Evolutionary conservation across 2,329 filamentous ascomycete species (phyloP).

Genomic region (Drechslerella coelobrocha): DNA sequence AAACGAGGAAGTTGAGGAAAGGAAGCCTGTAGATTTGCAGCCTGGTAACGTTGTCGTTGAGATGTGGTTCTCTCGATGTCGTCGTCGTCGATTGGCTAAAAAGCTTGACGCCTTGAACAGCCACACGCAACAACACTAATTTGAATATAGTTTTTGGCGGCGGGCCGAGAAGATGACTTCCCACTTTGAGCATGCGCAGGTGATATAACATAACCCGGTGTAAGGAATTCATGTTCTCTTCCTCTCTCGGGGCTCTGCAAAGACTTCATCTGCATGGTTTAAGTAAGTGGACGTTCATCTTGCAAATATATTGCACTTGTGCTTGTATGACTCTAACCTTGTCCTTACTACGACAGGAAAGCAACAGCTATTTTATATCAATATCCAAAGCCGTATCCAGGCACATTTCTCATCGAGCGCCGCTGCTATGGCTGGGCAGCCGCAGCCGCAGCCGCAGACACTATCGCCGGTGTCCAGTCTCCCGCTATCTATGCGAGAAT

Average conservation of each 20-base stretch:
- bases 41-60: background rate
- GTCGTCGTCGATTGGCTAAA: slow-evolving; percentile 43
- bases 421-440: slow-evolving; percentile 5
- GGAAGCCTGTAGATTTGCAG: background rate
- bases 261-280: background rate
- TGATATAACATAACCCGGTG: background rate
- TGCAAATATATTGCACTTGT: too few species aligned
- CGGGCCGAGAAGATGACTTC: too few species aligned
- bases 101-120: slow-evolving; percentile 44
- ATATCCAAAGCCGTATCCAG: background rate
- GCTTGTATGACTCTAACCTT: too few species aligned
- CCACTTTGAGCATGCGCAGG: background rate
- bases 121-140: slow-evolving; percentile 46
- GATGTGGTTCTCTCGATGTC: slow-evolving; percentile 11
- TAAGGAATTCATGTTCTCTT: slow-evolving; percentile 22
- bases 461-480: slow-evolving; percentile 23
- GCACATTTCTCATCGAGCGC: background rate
- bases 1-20: background rate
- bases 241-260: background rate
- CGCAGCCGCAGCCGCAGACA: background rate
- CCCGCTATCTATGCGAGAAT: slow-evolving; percentile 64
- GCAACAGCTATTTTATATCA: background rate
- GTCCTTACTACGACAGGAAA: too few species aligned
- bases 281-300: background rate
- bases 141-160: background rate